phyloP scores from a whole-genome alignment of 2,329 filamentous ascomycete species.

The Neurospora crassa region DNA sequence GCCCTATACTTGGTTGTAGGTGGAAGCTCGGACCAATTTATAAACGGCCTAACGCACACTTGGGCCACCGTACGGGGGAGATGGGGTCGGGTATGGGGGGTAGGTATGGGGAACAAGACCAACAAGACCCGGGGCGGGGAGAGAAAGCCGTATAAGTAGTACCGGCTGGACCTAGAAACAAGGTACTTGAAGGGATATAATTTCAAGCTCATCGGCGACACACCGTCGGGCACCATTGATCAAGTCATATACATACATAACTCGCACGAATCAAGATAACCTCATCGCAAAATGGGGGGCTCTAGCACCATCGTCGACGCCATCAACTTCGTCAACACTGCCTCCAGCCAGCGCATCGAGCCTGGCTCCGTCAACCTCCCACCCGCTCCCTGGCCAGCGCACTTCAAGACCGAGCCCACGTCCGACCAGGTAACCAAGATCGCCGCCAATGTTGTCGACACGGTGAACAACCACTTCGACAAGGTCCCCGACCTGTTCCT shows the following conservation, averaged over 20 bases:
- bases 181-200: neutral
- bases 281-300: neutral
- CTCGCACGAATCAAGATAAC: neutral
- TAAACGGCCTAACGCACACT: too few species aligned
- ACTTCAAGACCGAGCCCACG: conserved; percentile 18
- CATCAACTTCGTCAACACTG: neutral
- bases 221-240: neutral
- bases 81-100: neutral
- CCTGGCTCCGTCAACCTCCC: conserved; percentile 29
- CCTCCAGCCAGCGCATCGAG: conserved; percentile 22
- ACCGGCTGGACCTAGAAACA: neutral
- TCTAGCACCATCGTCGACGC: neutral
- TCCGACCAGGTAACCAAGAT: conserved; percentile 27
- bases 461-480: conserved; percentile 25
- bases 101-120: neutral
- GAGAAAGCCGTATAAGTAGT: neutral
- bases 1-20: too few species aligned
- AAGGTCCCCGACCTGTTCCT: conserved; percentile 35
- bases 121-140: neutral
- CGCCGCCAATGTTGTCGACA: conserved; percentile 25
- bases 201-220: neutral
- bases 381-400: conserved; percentile 30
- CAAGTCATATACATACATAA: neutral
- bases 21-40: too few species aligned
- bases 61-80: neutral